Percentiles rank a stretch among this genome's conserved stretches.
Evolutionary conservation across 73 alveolate genomes (phyloP).

Genomic region (Durusdinium trenchii): DNA sequence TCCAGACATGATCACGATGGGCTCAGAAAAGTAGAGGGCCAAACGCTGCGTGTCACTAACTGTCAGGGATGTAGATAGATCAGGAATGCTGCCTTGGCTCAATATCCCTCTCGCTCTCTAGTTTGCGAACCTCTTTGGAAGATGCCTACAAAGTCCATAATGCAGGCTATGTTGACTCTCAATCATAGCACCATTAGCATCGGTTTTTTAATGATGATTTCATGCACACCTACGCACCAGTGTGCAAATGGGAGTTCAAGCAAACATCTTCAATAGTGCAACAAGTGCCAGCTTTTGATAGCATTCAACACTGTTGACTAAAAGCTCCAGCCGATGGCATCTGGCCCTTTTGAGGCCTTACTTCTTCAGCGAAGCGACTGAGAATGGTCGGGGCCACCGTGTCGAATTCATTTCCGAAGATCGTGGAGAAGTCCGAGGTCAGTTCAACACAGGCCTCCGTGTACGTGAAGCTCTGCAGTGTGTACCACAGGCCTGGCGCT

Average conservation of each 20-base stretch:
- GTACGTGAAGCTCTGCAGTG: conserved; percentile 62
- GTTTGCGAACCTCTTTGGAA: too few relatives aligned
- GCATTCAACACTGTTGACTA: too few relatives aligned
- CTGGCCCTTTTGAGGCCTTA: too few relatives aligned
- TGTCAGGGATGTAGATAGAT: neutral
- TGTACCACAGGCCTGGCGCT: conserved; percentile 68
- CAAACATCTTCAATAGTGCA: neutral
- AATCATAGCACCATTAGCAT: neutral
- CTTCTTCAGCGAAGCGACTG: neutral
- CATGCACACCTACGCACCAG: too few relatives aligned
- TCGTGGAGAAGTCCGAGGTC: conserved; percentile 58
- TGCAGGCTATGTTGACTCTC: neutral
- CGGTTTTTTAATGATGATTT: too few relatives aligned
- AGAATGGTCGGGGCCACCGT: conserved; percentile 50
- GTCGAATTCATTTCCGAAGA: conserved; percentile 77
- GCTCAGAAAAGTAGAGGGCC: conserved; percentile 51
- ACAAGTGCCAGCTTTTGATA: too few relatives aligned
- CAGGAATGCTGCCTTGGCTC: conserved; percentile 79
- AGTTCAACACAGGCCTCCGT: conserved; percentile 22
- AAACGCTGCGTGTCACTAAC: conserved; percentile 79
- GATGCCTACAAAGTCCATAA: neutral
- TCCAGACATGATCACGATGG: conserved; percentile 19
- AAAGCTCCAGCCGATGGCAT: too few relatives aligned
- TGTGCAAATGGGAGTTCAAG: neutral
- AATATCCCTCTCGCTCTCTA: too few relatives aligned